Conservation (phyloP, 2,329 filamentous ascomycete genomes). For the Ophiosphaerella narmari region DNA sequence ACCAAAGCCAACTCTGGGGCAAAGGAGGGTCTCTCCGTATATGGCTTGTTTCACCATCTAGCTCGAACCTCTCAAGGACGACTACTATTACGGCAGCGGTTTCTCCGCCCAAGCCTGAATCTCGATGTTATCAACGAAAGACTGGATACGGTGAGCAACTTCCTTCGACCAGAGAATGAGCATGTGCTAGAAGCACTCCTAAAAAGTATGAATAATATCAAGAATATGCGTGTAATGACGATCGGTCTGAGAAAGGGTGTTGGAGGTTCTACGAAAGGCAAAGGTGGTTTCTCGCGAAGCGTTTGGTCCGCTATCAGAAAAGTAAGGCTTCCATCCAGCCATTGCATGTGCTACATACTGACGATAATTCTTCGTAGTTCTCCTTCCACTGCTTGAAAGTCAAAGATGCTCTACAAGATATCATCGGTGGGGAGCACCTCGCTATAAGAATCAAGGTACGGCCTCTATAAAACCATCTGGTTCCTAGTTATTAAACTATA, state of each 20-base stretch:
- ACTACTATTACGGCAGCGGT: conserved; percentile 72
- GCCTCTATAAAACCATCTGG: not conserved
- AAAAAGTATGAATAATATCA: conserved; percentile 69
- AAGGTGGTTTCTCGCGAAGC: conserved; percentile 64
- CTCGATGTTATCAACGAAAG: conserved; percentile 70
- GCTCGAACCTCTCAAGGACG: conserved; percentile 81
- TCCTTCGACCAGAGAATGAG: conserved; percentile 71
- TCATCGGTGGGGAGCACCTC: conserved; percentile 60
- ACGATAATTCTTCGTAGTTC: conserved; percentile 58
- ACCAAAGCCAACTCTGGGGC: conserved; percentile 63
- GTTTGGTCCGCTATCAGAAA: conserved; percentile 74
- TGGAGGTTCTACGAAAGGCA: conserved; percentile 57
- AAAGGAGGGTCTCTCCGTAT: conserved; percentile 84
- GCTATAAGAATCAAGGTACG: conserved; percentile 59
- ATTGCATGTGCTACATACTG: not conserved
- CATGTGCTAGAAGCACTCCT: conserved; percentile 60
- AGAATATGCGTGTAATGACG: conserved; percentile 73
- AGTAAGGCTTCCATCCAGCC: conserved; percentile 37
- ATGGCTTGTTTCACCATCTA: conserved; percentile 77
- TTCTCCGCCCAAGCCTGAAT: conserved; percentile 77
- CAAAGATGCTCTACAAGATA: conserved; percentile 63
- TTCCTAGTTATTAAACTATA: not conserved
- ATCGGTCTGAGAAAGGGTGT: conserved; percentile 77
- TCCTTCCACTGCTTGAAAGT: conserved; percentile 72
- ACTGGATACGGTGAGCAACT: conserved; percentile 68